Evolutionary conservation across 2,329 filamentous ascomycete genomes (phyloP).

Genomic region (Xylariaceae sp.): DNA sequence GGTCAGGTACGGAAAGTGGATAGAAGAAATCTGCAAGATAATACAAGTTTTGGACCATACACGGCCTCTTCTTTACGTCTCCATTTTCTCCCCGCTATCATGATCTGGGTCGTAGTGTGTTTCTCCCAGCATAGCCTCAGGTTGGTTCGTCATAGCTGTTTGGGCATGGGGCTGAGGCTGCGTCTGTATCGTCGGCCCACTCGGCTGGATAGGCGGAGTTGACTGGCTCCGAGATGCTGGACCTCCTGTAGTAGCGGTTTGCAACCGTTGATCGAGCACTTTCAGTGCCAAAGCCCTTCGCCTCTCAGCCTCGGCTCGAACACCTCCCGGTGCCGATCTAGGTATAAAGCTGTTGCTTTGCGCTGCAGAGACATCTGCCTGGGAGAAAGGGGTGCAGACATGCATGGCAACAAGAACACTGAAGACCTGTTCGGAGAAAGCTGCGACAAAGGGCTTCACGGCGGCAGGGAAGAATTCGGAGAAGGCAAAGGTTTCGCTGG

Average conservation of each 20-base stretch:
- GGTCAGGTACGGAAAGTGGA: neutral
- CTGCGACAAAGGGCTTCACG: slow-evolving; percentile 71
- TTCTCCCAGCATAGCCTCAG: slow-evolving; percentile 59
- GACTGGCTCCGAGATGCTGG: slow-evolving; percentile 39
- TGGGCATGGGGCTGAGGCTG: slow-evolving; percentile 54
- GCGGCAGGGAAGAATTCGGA: slow-evolving; percentile 90
- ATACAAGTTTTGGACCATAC: neutral
- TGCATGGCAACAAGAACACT: slow-evolving; percentile 68
- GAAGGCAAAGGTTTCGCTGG: slow-evolving; percentile 94
- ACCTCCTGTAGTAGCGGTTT: slow-evolving; percentile 65
- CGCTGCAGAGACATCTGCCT: slow-evolving; percentile 71
- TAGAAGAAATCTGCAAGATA: neutral
- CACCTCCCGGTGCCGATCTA: slow-evolving; percentile 59
- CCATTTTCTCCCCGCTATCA: slow-evolving; percentile 37
- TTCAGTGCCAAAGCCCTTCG: slow-evolving; percentile 84
- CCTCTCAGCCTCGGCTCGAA: slow-evolving; percentile 87
- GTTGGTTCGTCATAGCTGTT: slow-evolving; percentile 55
- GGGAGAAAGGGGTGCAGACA: slow-evolving; percentile 81
- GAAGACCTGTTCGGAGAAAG: slow-evolving; percentile 73
- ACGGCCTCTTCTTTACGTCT: slow-evolving; percentile 17
- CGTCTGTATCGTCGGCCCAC: slow-evolving; percentile 53
- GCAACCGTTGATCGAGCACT: slow-evolving; percentile 85
- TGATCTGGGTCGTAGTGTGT: slow-evolving; percentile 67
- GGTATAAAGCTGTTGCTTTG: slow-evolving; percentile 60
- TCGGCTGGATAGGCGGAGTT: slow-evolving; percentile 41